Conservation (phyloP, 2,329 filamentous ascomycete species). For the Madurella mycetomatis region DNA sequence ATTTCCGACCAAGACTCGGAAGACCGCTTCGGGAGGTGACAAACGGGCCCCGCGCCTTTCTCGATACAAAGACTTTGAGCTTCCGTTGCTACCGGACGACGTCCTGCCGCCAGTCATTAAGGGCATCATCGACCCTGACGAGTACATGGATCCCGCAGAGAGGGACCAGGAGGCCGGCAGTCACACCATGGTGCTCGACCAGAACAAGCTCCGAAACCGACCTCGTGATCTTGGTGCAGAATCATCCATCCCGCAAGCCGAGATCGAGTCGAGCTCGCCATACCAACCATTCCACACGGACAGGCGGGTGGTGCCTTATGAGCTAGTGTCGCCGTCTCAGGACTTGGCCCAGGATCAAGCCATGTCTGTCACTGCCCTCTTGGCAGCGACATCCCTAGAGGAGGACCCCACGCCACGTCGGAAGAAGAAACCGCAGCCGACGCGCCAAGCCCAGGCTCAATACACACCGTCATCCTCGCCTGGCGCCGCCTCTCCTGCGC, state of each 20-base stretch:
- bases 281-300: constrained; percentile 97
- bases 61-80: constrained; percentile 62
- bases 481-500: neutral
- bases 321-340: constrained; percentile 43
- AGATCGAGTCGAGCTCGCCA: constrained; percentile 92
- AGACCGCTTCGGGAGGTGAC: constrained; percentile 49
- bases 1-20: constrained; percentile 56
- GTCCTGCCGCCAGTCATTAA: constrained; percentile 53
- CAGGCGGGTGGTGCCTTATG: constrained; percentile 71
- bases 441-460: constrained; percentile 3
- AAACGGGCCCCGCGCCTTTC: constrained; percentile 50
- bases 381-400: constrained; percentile 41
- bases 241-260: constrained; percentile 68
- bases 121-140: constrained; percentile 53
- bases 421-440: constrained; percentile 23
- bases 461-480: neutral
- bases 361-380: constrained; percentile 34
- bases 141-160: constrained; percentile 51
- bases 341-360: neutral
- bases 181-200: constrained; percentile 50
- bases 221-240: constrained; percentile 45
- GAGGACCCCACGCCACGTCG: constrained; percentile 26
- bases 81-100: constrained; percentile 60
- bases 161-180: constrained; percentile 51
- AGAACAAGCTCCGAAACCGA: constrained; percentile 36